Evolutionary conservation across 352 stramenopile species (phyloP).

Genomic region (Phytopythium helicoides): DNA sequence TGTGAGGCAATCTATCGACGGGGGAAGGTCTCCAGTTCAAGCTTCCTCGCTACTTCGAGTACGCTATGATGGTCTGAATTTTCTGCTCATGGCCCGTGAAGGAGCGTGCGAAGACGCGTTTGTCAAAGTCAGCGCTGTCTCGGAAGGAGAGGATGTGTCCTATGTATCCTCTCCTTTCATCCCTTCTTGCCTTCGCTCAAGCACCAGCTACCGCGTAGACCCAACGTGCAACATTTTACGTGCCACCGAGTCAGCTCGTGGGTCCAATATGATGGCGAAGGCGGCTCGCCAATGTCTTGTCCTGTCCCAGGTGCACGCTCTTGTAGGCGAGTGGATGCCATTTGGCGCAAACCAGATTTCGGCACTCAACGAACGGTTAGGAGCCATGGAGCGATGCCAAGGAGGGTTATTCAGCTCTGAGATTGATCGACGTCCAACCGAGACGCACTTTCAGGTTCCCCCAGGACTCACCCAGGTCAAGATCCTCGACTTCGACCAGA

Average conservation of each 20-base stretch:
- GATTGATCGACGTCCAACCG: conserved; percentile 78
- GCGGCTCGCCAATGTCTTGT: conserved; percentile 95
- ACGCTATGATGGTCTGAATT: conserved; percentile 66
- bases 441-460: conserved; percentile 79
- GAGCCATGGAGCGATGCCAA: conserved; percentile 93
- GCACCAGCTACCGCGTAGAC: conserved; percentile 84
- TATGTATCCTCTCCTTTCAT: conserved; percentile 94
- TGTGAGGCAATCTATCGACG: neutral
- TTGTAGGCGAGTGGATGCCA: conserved; percentile 95
- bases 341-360: conserved; percentile 96
- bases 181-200: conserved; percentile 93
- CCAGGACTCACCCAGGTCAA: conserved; percentile 92
- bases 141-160: conserved; percentile 96
- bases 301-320: conserved; percentile 92
- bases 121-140: conserved; percentile 89
- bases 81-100: conserved; percentile 49
- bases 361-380: conserved; percentile 94
- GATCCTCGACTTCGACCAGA: conserved; percentile 95
- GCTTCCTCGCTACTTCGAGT: conserved; percentile 41
- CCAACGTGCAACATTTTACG: conserved; percentile 94
- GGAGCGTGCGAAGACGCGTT: conserved; percentile 88
- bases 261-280: conserved; percentile 87
- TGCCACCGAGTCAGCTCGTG: conserved; percentile 83
- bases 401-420: conserved; percentile 93
- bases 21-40: no score